Evolutionary conservation across 176 grass and related monocot genomes (phyloP), one percentile per base, ranked within the genome.

Genomic region (Dactylis glomerata): DNA sequence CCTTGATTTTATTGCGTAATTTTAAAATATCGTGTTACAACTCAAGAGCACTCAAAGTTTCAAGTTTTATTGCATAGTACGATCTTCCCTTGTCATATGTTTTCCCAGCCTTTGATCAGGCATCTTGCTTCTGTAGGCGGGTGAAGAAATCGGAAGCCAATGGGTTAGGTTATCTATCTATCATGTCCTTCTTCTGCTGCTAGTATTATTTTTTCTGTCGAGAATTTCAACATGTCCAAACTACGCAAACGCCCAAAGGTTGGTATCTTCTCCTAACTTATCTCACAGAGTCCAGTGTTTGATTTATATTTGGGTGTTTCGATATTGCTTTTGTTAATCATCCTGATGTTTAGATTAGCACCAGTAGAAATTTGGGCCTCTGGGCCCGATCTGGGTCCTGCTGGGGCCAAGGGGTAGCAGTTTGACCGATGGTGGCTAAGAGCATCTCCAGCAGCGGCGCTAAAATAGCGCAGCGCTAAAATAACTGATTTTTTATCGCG

Each of bases 171-270:
- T 38, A 10, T 11, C 1, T 38, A 10, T 11, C 1, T 17, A 27
- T 73, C 42, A 32, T 50, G 44, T 27, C 31, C 31, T 51, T 51
- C 46, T 51, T 51, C 9, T 22, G 71, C 9, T 22, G 71, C 44
- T 20, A 9, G 1, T 30, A 33, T 32, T 22, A 22, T 45, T 50
- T 71, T 71, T 44, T 16, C 9, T 1, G 28, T 20, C 45, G 28
- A 50, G 44, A 28, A 32, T 26, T 1, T 50, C 71, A 74, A 50
- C 15, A 73, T 73, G 42, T 69, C 38, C 36, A 34, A 0, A 26
- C 40, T 14, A 0, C 34, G 0, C 8, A 0, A 0, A 0, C 5
- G 2, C 2, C 0, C 0, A 0, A 9, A 3, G n/a, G 23, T 47
- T 75, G 27, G 71, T 51, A 33, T 75, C 10, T 33, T 75, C 72